A percentile compares a stretch with the other conserved stretches of the same genome.
These are phyloP conservation scores for Deinandra increscens DNA, from an alignment of 129 eudicot species.

Conservation along the genomic window DNA sequence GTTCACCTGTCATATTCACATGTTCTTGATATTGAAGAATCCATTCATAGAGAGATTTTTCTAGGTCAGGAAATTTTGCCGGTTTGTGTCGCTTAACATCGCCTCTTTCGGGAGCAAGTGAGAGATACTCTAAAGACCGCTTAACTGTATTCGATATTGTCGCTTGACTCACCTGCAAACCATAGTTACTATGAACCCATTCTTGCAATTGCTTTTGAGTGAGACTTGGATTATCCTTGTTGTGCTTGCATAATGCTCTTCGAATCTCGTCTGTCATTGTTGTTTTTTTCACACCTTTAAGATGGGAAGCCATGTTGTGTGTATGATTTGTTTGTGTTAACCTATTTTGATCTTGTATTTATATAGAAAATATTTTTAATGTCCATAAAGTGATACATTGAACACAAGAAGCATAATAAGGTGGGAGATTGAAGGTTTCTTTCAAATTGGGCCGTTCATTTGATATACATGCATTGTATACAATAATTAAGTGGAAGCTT, in stretches of 20 bases:
- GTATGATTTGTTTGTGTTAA: too few species aligned
- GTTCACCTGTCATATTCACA: too few species aligned
- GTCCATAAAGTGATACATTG: too few species aligned
- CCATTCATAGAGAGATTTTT: neutral
- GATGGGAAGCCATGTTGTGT: too few species aligned
- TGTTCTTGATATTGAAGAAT: too few species aligned
- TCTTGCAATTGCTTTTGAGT: too few species aligned
- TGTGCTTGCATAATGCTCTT: too few species aligned
- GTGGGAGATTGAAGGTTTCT: constrained; percentile 31
- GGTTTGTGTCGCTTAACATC: constrained; percentile 34
- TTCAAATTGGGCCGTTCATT: constrained; percentile 24
- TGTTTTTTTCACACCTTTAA: too few species aligned
- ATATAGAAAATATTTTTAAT: too few species aligned
- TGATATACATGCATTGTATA: constrained; percentile 22
- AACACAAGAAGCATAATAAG: constrained; percentile 21
- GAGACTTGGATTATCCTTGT: too few species aligned
- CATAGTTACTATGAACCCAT: constrained; percentile 26
- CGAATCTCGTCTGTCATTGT: too few species aligned
- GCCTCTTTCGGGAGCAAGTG: constrained; percentile 28
- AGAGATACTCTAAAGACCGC: constrained; percentile 37
- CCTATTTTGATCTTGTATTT: too few species aligned
- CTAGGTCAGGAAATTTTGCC: neutral
- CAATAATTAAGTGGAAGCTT: neutral
- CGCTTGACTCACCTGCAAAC: constrained; percentile 21
- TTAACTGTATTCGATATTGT: constrained; percentile 24